A percentile compares a stretch with the other conserved stretches of the same genome.
Evolutionary conservation across 75 land plant species (phyloP).

Genomic region (Isoetes taiwanensis): DNA sequence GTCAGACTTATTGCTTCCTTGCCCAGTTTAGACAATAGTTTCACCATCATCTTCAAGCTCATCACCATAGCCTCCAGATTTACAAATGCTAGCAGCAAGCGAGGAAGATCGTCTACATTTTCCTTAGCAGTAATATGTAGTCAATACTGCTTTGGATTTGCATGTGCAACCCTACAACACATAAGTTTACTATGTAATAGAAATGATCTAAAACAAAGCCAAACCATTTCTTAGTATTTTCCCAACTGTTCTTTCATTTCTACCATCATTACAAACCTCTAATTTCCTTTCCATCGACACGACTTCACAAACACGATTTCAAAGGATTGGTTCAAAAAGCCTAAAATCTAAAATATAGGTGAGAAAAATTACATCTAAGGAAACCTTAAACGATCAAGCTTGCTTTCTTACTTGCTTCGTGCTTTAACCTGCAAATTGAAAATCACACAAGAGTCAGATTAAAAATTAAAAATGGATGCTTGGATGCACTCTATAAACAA

Average conservation of each 20-base stretch:
- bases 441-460: no score
- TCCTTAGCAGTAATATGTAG: slow-evolving; percentile 29
- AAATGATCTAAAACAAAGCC: slow-evolving; percentile 66
- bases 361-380: no score
- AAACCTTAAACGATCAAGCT: no score
- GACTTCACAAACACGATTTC: no score
- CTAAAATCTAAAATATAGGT: no score
- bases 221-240: slow-evolving; percentile 10
- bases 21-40: slow-evolving; percentile 59
- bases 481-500: no score
- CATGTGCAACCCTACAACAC: slow-evolving; percentile 54
- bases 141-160: slow-evolving; percentile 66
- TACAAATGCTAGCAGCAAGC: slow-evolving; percentile 42
- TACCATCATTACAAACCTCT: no score
- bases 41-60: slow-evolving; percentile 61
- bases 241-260: slow-evolving; percentile 12
- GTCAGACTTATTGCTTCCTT: slow-evolving; percentile 51
- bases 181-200: slow-evolving; percentile 49
- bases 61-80: slow-evolving; percentile 84
- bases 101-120: slow-evolving; percentile 37
- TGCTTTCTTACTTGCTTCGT: no score
- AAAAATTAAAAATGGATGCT: no score
- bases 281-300: no score
- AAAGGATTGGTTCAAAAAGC: no score
- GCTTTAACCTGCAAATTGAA: no score